These are phyloP conservation scores for Fusarium sp. DNA, from an alignment of 2,329 filamentous ascomycete species.

Conservation along the genomic window DNA sequence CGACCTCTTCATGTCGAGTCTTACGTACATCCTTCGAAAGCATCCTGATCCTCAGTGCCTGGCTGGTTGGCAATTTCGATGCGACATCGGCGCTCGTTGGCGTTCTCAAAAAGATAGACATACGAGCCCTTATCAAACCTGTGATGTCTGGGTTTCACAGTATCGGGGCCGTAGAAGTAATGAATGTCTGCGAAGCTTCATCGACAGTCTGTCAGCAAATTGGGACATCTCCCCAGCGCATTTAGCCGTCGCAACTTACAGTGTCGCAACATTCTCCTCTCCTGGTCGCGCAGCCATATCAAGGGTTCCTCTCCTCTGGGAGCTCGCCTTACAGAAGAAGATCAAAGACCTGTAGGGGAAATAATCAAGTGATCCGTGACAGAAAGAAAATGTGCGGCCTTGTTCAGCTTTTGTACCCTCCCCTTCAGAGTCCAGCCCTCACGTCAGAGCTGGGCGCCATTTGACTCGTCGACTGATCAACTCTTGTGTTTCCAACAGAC, in stretches of 20 bases:
- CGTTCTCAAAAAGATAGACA: slow-evolving; percentile 81
- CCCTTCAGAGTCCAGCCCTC: neutral
- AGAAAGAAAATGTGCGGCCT: slow-evolving; percentile 26
- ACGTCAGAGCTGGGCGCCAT: slow-evolving; percentile 23
- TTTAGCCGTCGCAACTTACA: slow-evolving; percentile 51
- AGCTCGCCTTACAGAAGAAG: neutral
- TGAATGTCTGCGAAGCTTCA: slow-evolving; percentile 79
- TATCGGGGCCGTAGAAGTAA: slow-evolving; percentile 78
- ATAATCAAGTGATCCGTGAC: slow-evolving; percentile 12
- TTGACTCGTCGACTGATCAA: slow-evolving; percentile 36
- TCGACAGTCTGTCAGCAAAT: slow-evolving; percentile 12
- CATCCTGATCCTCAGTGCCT: slow-evolving; percentile 80
- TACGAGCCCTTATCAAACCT: slow-evolving; percentile 84
- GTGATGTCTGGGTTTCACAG: slow-evolving; percentile 75
- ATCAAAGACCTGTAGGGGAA: neutral
- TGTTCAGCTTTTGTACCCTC: slow-evolving; percentile 40
- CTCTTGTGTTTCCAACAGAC: slow-evolving; percentile 35
- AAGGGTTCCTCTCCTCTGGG: slow-evolving; percentile 1
- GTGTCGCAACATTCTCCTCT: slow-evolving; percentile 61
- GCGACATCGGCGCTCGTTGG: slow-evolving; percentile 71
- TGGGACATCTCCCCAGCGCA: neutral
- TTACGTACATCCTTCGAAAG: slow-evolving; percentile 80
- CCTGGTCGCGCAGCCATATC: slow-evolving; percentile 58
- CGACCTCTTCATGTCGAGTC: slow-evolving; percentile 43
- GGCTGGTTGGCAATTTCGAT: slow-evolving; percentile 80